Conservation (phyloP, 345 rosid genomes). For the Kernera saxatilis region DNA sequence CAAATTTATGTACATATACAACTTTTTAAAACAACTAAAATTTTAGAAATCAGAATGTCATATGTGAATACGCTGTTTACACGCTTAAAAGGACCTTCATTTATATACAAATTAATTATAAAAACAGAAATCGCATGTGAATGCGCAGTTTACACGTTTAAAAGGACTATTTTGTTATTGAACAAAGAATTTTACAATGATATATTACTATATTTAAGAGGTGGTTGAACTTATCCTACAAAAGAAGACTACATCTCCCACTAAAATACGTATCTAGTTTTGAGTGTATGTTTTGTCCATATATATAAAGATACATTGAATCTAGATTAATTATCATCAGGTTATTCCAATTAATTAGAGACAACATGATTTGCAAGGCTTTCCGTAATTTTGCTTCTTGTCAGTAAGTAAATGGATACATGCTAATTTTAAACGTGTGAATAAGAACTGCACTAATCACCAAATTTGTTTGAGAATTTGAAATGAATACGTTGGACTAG, state of each 20-base stretch:
- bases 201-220: background rate
- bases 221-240: background rate
- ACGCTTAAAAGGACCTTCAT: background rate
- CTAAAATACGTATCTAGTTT: background rate
- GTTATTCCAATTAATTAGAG: background rate
- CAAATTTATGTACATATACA: background rate
- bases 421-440: conserved; percentile 7
- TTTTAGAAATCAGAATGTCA: background rate
- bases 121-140: background rate
- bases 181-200: background rate
- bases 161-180: background rate
- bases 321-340: conserved; percentile 3
- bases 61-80: background rate
- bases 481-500: background rate
- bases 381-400: background rate
- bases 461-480: background rate
- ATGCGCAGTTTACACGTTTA: background rate
- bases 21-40: background rate
- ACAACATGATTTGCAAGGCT: background rate
- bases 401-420: background rate
- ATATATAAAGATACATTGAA: conserved; percentile 1
- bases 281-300: background rate
- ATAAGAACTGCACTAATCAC: background rate
- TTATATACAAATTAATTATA: background rate
- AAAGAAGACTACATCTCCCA: conserved; percentile 6